Percentiles rank a stretch among this genome's conserved stretches.
phyloP scores from a whole-genome alignment of 768 basidiomycete species.

The Chalciporus chontae region DNA sequence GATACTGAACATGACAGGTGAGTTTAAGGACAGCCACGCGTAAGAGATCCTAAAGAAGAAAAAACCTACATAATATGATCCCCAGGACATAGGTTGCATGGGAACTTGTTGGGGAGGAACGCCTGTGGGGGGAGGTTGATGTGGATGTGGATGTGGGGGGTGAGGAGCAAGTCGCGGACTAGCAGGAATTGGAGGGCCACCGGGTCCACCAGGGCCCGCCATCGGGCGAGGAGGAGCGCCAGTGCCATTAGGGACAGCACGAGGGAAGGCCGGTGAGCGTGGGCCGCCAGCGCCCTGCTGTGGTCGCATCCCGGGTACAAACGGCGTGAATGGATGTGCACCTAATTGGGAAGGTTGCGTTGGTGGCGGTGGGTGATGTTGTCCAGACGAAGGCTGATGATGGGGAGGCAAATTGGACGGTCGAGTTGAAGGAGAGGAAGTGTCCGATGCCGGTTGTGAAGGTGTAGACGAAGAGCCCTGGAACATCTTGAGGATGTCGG shows the following conservation, averaged over 20 bases:
- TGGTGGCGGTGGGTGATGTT: conserved; percentile 37
- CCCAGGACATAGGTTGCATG: conserved; percentile 41
- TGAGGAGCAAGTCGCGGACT: conserved; percentile 68
- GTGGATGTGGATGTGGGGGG: conserved; percentile 42
- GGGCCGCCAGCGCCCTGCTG: conserved; percentile 50
- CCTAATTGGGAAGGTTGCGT: conserved; percentile 41
- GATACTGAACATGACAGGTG: conserved; percentile 32
- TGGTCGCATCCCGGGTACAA: conserved; percentile 48
- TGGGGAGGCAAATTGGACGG: conserved; percentile 50
- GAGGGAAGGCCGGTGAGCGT: conserved; percentile 63
- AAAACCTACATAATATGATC: conserved; percentile 56
- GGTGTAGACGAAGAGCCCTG: conserved; percentile 35
- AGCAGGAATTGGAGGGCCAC: conserved; percentile 48
- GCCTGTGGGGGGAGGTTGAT: conserved; percentile 51
- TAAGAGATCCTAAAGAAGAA: neutral
- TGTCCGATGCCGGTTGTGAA: conserved; percentile 49
- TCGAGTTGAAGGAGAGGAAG: conserved; percentile 56
- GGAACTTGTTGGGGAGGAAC: conserved; percentile 45
- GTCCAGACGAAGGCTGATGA: conserved; percentile 36
- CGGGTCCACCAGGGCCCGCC: conserved; percentile 46
- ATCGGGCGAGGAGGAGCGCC: conserved; percentile 47
- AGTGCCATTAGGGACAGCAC: conserved; percentile 60
- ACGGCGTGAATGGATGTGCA: conserved; percentile 43
- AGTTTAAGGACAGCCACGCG: neutral
- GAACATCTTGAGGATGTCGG: conserved; percentile 42